A percentile compares a stretch with the other conserved stretches of the same genome.
Evolutionary conservation across 2,329 filamentous ascomycete species (phyloP).

Genomic region (Alternaria gaisen): DNA sequence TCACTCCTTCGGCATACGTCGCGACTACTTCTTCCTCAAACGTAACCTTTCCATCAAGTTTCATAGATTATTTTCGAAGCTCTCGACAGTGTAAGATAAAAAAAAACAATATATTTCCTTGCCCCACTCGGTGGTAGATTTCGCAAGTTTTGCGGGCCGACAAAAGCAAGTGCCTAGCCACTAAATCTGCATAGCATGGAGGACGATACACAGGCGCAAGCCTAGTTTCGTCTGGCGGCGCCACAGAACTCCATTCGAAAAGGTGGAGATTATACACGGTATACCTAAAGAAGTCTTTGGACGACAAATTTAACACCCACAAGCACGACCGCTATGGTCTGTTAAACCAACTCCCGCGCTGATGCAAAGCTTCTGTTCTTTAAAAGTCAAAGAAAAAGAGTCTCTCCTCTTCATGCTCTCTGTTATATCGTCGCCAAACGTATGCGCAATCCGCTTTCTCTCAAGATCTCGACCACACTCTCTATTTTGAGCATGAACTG

Average conservation of each 20-base stretch:
- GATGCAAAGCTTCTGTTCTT: background rate
- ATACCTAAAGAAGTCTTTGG: background rate
- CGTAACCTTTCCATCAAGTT: background rate
- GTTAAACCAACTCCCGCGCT: background rate
- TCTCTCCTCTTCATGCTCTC: background rate
- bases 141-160: background rate
- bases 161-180: background rate
- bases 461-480: conserved; percentile 4
- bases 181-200: background rate
- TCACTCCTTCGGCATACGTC: background rate
- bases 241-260: background rate
- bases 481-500: conserved; percentile 4
- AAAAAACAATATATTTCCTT: no score
- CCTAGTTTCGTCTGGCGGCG: background rate
- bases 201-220: background rate
- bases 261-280: background rate
- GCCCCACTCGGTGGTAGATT: background rate
- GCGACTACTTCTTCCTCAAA: background rate
- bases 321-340: background rate
- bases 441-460: conserved; percentile 7
- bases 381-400: background rate
- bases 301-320: background rate
- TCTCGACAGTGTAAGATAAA: background rate
- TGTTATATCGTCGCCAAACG: background rate
- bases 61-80: background rate